Base-by-base conservation (phyloP, 805 yeast species). In the Gaillardinia entomophila region DNA sequence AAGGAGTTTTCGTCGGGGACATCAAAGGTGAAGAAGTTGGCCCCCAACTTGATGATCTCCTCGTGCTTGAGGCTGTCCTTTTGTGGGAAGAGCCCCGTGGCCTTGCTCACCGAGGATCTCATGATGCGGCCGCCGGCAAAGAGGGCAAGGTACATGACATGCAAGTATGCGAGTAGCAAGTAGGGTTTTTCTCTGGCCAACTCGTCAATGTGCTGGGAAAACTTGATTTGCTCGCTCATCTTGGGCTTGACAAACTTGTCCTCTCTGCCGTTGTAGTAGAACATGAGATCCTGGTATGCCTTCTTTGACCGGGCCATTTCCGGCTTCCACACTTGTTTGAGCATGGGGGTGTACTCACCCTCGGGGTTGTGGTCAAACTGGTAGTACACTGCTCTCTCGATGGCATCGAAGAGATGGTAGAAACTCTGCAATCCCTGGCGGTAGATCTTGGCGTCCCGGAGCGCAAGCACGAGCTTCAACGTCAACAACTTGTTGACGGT, bases 81-180 rank as follows among this genome's bases (percentile, higher is more conserved):
- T 44, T 79, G 79, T 7, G 95, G 94, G 68, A 83, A 82, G 35
- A 84, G 57, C 2, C 88, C 85, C 4, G 80, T 61, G 16, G 87
- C 79, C 47, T 71, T 75, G 31, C 79, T 65, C 18, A 85, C 57
- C 12, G 78, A 73, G 0, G 88, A 77, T 38, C 80, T 64, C 75
- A 86, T 70, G 22, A 85, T 66, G 41, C 79, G 68, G 12, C 94
- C 95, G 31, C 95, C 95, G 2, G 95, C 95, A 62, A 85, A 85
- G 31, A 85, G 68, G 0, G 92, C 95, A 49, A 85, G 61, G 57
- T 85, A 85, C 76, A 85, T 71, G 30, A 83, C 92, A 53, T 85
- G 95, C 63, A 86, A 75, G 55, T 85, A 85, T 4, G 95, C 92
- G 29, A 85, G 63, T 24, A 85, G 56, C 14, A 83, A 56, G 44